These are phyloP conservation scores for Castanea crenata DNA, from an alignment of 306 rosid species.

Conservation along the genomic window DNA sequence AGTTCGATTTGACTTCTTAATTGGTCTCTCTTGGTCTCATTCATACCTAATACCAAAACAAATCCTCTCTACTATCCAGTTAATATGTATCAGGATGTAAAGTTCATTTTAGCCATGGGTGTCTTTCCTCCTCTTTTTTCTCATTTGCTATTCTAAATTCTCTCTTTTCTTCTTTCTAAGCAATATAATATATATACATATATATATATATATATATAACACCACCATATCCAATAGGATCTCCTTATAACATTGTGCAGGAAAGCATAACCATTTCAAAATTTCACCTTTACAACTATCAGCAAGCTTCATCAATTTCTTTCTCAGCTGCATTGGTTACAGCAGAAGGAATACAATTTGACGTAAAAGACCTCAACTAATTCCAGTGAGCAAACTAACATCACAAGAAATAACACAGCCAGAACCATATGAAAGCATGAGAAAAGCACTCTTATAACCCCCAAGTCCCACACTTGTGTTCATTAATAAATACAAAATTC, in stretches of 20 bases:
- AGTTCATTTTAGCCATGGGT: too few relatives aligned
- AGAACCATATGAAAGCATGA: not conserved
- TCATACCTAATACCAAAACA: not conserved
- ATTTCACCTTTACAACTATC: not conserved
- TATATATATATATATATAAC: too few relatives aligned
- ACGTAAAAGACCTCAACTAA: not conserved
- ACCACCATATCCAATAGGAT: not conserved
- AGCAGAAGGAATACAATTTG: not conserved
- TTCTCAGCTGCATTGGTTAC: not conserved
- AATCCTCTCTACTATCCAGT: not conserved
- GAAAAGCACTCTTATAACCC: not conserved
- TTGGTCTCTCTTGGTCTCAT: not conserved
- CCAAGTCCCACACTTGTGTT: not conserved
- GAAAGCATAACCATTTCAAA: too few relatives aligned
- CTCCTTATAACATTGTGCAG: too few relatives aligned
- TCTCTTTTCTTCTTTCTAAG: not conserved
- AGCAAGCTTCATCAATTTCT: not conserved
- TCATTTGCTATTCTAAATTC: not conserved
- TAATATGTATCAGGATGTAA: too few relatives aligned
- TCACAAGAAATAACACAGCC: not conserved
- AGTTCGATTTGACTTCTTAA: not conserved
- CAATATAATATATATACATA: too few relatives aligned
- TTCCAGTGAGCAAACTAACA: not conserved
- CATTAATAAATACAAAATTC: not conserved
- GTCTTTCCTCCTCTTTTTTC: too few relatives aligned